Evolutionary conservation across 2,329 filamentous ascomycete genomes (phyloP).

Genomic region (Stagonosporopsis tanaceti): DNA sequence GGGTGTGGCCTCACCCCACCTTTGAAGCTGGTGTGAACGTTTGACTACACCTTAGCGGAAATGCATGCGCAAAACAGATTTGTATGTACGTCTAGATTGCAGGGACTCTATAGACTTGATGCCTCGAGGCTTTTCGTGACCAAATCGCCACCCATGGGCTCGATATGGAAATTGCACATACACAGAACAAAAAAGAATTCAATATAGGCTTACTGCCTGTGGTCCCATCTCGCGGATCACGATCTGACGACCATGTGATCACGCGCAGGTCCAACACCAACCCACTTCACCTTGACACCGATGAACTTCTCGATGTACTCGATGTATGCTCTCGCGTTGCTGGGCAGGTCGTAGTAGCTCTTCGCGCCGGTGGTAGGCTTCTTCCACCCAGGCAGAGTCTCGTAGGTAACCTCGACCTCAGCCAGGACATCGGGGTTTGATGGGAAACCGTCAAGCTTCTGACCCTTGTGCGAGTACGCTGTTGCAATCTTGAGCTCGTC

Average conservation of each 20-base stretch:
- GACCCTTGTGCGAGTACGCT: slow-evolving; percentile 69
- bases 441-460: slow-evolving; percentile 69
- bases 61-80: not conserved
- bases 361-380: slow-evolving; percentile 67
- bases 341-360: slow-evolving; percentile 69
- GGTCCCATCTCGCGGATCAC: slow-evolving; percentile 23
- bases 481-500: slow-evolving; percentile 76
- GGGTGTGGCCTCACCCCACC: slow-evolving; percentile 15
- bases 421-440: slow-evolving; percentile 67
- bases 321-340: slow-evolving; percentile 70
- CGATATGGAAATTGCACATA: slow-evolving; percentile 5
- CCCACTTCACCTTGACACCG: slow-evolving; percentile 69
- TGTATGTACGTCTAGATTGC: slow-evolving; percentile 13
- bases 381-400: slow-evolving; percentile 75
- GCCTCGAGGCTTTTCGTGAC: not conserved
- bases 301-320: slow-evolving; percentile 72
- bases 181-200: slow-evolving; percentile 1
- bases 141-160: not conserved
- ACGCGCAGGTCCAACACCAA: slow-evolving; percentile 71
- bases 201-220: slow-evolving; percentile 8
- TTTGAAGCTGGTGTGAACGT: not conserved
- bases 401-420: slow-evolving; percentile 70
- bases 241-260: slow-evolving; percentile 69
- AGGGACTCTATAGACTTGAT: not conserved
- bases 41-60: not conserved